Base-by-base conservation (phyloP, 164 flowering plant species). In the Aristolochia fimbriata region DNA sequence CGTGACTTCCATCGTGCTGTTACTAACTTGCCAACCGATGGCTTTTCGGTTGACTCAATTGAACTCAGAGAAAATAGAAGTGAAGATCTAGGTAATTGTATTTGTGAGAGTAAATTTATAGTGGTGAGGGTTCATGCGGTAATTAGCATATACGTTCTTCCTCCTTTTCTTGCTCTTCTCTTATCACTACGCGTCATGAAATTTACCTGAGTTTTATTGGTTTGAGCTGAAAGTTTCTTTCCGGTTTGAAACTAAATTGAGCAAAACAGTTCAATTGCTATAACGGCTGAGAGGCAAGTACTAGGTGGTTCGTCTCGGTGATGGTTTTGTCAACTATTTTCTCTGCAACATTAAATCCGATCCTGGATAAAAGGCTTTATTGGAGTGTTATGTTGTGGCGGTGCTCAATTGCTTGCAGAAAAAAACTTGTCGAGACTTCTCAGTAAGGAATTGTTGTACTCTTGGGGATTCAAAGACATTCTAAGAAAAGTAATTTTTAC, bases 1-100 rank as follows among this genome's bases (percentile, higher is more conserved):
- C 88, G 88, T 4, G 96, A 83, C 66, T 85, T 91, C 66, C 98
- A 91, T 64, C 85, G 77, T 51, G 92, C 94, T 17, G 86, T 91
- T 67, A 80, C 73, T 62, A 80, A 64, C 69, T 62, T 91, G 65
- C 92, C 96, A 22, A 46, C 64, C 19, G 85, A 91, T 74, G 76
- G 73, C 37, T 86, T 80, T 66, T 66, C 60, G 6, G 85, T 85
- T 54, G 72, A 69, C 55, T 15, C 69, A 37, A 52, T 62, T 37
- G 71, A 66, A 37, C 55, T 77, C 43, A 73, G 65, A 45, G 58
- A 67, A 60, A 47, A 49, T n/a, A 55, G 52, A 61, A 51, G 64
- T 37, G 51, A 58, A 58, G 67, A 63, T 55, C 30, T 53, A 52
- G 76, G 83, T 83, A 53, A 56, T 30, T 60, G 47, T 7, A 6